These are phyloP conservation scores for Intubia oerlemansii DNA, from an alignment of 2,329 filamentous ascomycete species.

Conservation along the genomic window DNA sequence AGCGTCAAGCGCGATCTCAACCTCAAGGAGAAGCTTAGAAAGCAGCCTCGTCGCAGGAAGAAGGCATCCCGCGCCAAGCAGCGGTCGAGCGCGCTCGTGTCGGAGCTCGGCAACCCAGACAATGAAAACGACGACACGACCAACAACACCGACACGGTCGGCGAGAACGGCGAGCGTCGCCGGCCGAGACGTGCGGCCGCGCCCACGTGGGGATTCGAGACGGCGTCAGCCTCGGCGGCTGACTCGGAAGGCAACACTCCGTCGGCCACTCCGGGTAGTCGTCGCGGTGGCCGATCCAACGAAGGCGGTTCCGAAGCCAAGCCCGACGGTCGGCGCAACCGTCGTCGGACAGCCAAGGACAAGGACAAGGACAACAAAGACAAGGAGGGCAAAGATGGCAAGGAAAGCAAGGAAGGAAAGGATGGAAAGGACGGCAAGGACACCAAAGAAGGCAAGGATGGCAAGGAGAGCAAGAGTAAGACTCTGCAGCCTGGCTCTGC, in stretches of 20 bases:
- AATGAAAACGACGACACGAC: conserved; percentile 31
- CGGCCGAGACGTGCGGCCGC: conserved; percentile 44
- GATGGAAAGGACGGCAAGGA: conserved; percentile 13
- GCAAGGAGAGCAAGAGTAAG: conserved; percentile 9
- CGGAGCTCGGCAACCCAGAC: conserved; percentile 40
- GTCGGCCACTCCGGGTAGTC: conserved; percentile 33
- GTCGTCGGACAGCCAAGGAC: conserved; percentile 19
- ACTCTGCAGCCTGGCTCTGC: conserved; percentile 17
- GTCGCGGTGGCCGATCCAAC: conserved; percentile 18
- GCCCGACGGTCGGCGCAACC: conserved; percentile 12
- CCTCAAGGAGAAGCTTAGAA: conserved; percentile 56
- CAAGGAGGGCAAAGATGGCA: conserved; percentile 9
- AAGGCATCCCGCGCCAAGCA: conserved; percentile 34
- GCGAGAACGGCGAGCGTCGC: conserved; percentile 37
- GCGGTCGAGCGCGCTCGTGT: conserved; percentile 41
- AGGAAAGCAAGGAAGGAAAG: conserved; percentile 16
- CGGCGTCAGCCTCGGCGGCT: conserved; percentile 14
- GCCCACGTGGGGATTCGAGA: conserved; percentile 49
- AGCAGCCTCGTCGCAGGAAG: conserved; percentile 36
- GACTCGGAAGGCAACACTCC: conserved; percentile 40
- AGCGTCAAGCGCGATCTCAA: conserved; percentile 54
- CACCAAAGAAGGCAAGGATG: conserved; percentile 12
- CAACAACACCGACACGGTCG: conserved; percentile 21
- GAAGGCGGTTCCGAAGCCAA: not conserved
- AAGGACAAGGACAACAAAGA: conserved; percentile 17